Conservation (phyloP, 805 yeast species). For the Scheffersomyces ergatensis region DNA sequence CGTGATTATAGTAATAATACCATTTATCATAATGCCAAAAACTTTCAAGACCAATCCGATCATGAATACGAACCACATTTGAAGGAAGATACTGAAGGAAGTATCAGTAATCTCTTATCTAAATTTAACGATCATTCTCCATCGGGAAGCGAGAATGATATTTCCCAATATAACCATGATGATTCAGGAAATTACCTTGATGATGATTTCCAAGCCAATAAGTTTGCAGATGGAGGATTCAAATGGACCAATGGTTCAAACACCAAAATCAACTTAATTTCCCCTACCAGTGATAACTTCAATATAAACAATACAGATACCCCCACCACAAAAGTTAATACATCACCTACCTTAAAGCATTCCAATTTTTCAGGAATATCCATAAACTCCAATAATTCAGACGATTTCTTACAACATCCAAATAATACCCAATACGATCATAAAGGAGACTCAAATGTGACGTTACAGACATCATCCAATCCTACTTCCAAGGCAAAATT, state of each 20-base stretch:
- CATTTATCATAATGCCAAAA: constrained; percentile 1
- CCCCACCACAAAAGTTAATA: constrained; percentile 1
- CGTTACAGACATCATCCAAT: not conserved
- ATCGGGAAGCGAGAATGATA: constrained; percentile 1
- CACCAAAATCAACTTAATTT: constrained; percentile 6
- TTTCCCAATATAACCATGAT: constrained; percentile 4
- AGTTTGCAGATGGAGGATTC: constrained; percentile 25
- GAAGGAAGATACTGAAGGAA: constrained; percentile 4
- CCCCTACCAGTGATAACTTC: constrained; percentile 11
- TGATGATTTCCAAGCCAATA: constrained; percentile 30
- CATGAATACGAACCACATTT: not conserved
- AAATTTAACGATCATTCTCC: constrained; percentile 3
- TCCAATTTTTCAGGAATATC: constrained; percentile 21
- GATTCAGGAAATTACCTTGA: constrained; percentile 5
- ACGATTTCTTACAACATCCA: constrained; percentile 6
- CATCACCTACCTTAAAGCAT: constrained; percentile 7
- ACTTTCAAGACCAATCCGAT: not conserved
- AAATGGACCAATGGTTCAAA: constrained; percentile 23
- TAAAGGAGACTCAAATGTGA: not conserved
- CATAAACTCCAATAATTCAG: constrained; percentile 11
- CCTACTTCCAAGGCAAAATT: constrained; percentile 32
- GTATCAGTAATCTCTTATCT: constrained; percentile 3
- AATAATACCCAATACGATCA: not conserved
- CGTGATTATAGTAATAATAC: constrained; percentile 12
- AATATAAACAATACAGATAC: constrained; percentile 2